Evolutionary conservation across 2,329 filamentous ascomycete species (phyloP), one percentile per base, ranked within the genome.

Genomic region (Nigrospora osmanthi): DNA sequence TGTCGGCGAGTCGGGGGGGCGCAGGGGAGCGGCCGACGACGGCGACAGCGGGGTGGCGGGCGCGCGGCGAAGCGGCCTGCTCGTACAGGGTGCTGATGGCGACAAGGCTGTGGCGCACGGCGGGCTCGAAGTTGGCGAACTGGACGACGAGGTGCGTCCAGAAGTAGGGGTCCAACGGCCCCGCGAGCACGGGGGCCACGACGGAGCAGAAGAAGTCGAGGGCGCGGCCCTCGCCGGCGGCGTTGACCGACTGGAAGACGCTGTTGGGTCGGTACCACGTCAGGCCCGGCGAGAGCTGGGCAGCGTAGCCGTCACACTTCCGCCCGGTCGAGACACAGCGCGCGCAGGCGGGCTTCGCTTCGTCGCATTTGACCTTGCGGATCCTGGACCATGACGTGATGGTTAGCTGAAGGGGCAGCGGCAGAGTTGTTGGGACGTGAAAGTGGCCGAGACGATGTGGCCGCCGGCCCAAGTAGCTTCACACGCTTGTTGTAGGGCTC

Each of bases 41-140:
- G 40, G 61, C 58, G 23, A 4, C 7, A 7, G 23, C n/a, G n/a
- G n/a, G n/a, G n/a, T n/a, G 23, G 5, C 23, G 23, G 23, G 4
- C 23, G 23, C 23, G 23, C 9, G 5, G 23, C 23, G 7, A 28
- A 28, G 23, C 23, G 17, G n/a, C n/a, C n/a, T 57, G 52, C 37
- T 70, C 67, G 19, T 65, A 68, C 0, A 70, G 54, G 1, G 63
- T 59, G 45, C 66, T 68, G 48, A 70, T 64, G 17, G 66, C 60
- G 14, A 69, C 46, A 7, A 69, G 54, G 12, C 64, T 62, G 37
- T 70, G 66, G 32, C 61, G 58, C 3, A 62, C 63, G 0, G 64
- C 64, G 0, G 63, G 61, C 46, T 69, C 66, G 36, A 60, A 58
- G 15, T 60, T 54, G 17, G 58, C 57, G 47, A 66, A 60, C 39